phyloP scores from a whole-genome alignment of 2,329 filamentous ascomycete species.

The Hypoxylon sp. region DNA sequence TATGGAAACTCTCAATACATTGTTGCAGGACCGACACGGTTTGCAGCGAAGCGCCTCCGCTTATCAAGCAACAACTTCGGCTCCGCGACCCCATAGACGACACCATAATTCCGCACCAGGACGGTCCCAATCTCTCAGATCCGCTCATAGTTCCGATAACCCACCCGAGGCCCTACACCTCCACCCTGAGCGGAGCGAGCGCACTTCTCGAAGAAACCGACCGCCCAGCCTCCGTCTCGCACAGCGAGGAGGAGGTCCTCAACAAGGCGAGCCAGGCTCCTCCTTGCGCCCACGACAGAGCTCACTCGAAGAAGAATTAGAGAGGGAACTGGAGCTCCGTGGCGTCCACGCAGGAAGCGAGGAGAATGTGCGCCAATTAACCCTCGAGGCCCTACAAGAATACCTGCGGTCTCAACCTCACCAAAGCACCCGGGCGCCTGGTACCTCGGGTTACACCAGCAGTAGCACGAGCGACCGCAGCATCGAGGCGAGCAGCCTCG shows the following conservation, averaged over 20 bases:
- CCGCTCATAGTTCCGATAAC: slow-evolving; percentile 13
- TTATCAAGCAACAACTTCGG: slow-evolving; percentile 6
- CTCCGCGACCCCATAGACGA: not conserved
- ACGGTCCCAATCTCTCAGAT: slow-evolving; percentile 29
- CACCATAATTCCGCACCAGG: not conserved
- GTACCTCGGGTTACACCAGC: slow-evolving; percentile 17
- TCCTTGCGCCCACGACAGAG: not conserved
- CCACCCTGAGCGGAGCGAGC: slow-evolving; percentile 1
- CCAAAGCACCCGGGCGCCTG: not conserved
- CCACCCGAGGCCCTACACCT: slow-evolving; percentile 8
- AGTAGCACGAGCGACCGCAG: slow-evolving; percentile 40
- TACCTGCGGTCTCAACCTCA: slow-evolving; percentile 16
- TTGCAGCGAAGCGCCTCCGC: slow-evolving; percentile 47
- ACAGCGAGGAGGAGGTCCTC: not conserved
- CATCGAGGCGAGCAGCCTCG: slow-evolving; percentile 51
- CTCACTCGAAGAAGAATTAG: not conserved
- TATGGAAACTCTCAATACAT: slow-evolving; percentile 60
- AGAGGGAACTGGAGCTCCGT: not conserved
- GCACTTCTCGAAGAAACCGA: not conserved
- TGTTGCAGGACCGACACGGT: slow-evolving; percentile 53
- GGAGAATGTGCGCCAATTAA: slow-evolving; percentile 12
- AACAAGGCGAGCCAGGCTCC: slow-evolving; percentile 4
- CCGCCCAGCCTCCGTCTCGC: slow-evolving; percentile 7
- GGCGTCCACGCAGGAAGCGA: not conserved
- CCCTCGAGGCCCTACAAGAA: slow-evolving; percentile 27